A percentile compares a stretch with the other conserved stretches of the same genome.
These are phyloP conservation scores for Phtheirospermum japonicum DNA, from an alignment of 257 asterid species.

Conservation along the genomic window DNA sequence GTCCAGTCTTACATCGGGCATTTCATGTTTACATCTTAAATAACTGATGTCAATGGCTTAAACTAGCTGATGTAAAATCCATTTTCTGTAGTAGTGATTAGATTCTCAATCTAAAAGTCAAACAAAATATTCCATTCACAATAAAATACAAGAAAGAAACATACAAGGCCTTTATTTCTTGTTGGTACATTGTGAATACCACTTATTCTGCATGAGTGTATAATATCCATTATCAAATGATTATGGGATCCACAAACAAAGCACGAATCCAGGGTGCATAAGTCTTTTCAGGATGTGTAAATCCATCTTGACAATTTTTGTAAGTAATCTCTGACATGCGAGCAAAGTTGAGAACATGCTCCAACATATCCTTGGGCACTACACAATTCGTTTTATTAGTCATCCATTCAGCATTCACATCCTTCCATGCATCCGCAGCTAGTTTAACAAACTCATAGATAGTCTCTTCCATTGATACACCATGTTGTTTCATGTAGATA, in stretches of 20 bases:
- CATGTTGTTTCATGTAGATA: constrained; percentile 19
- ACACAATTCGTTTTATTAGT: not conserved
- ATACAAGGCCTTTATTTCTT: too few species aligned
- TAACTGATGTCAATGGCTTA: too few species aligned
- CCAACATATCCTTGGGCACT: constrained; percentile 6
- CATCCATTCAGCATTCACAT: not conserved
- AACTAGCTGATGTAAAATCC: too few species aligned
- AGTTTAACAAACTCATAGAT: not conserved
- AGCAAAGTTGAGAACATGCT: not conserved
- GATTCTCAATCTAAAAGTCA: too few species aligned
- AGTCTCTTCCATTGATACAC: constrained; percentile 2
- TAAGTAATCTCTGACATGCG: constrained; percentile 3
- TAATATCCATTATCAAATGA: too few species aligned
- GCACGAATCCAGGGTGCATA: not conserved
- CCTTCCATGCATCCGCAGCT: constrained; percentile 23
- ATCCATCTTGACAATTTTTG: constrained; percentile 9
- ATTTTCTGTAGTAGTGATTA: too few species aligned
- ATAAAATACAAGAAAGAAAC: too few species aligned
- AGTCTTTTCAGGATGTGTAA: not conserved
- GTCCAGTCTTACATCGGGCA: too few species aligned
- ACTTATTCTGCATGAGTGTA: too few species aligned
- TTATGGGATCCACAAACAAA: not conserved
- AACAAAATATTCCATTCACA: too few species aligned
- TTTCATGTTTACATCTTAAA: too few species aligned
- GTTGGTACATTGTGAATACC: too few species aligned